A percentile compares a stretch with the other conserved stretches of the same genome.
Conservation (phyloP, 169 alveolate genomes). For the Cryptosporidium xiaoi region DNA sequence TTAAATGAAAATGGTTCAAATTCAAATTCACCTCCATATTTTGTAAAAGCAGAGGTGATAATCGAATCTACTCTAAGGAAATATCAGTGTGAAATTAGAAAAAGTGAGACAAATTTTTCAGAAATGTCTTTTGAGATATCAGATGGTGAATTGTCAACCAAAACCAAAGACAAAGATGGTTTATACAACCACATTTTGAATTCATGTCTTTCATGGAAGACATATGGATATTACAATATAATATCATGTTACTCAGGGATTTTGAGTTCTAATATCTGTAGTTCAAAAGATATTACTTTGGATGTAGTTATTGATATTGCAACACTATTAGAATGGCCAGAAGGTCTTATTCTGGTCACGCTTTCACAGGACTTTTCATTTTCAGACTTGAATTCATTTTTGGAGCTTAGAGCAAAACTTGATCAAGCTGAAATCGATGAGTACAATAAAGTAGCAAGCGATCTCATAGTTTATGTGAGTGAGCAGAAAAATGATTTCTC, state of each 20-base stretch:
- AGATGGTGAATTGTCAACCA: background rate
- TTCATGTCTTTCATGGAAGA: slow-evolving; percentile 64
- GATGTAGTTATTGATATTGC: slow-evolving; percentile 32
- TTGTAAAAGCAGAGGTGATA: slow-evolving; percentile 10
- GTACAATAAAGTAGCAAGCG: background rate
- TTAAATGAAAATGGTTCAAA: background rate
- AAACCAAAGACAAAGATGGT: background rate
- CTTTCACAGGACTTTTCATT: slow-evolving; percentile 45
- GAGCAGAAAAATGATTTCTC: slow-evolving; percentile 33
- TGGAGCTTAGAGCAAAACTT: slow-evolving; percentile 1
- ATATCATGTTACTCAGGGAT: slow-evolving; percentile 58
- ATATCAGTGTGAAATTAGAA: slow-evolving; percentile 1
- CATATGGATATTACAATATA: slow-evolving; percentile 58
- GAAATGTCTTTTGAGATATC: background rate
- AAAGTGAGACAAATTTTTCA: background rate
- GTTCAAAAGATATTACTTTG: slow-evolving; percentile 4
- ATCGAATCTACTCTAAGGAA: background rate
- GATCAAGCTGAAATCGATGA: slow-evolving; percentile 15
- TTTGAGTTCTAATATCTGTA: slow-evolving; percentile 27
- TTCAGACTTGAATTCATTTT: slow-evolving; percentile 1
- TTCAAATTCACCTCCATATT: slow-evolving; percentile 31
- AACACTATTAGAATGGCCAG: slow-evolving; percentile 41
- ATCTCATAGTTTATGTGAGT: slow-evolving; percentile 21
- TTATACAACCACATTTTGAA: slow-evolving; percentile 19
- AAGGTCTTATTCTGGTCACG: slow-evolving; percentile 18